These are phyloP conservation scores for Alternaria sp. DNA, from an alignment of 2,329 filamentous ascomycete species.

Conservation along the genomic window DNA sequence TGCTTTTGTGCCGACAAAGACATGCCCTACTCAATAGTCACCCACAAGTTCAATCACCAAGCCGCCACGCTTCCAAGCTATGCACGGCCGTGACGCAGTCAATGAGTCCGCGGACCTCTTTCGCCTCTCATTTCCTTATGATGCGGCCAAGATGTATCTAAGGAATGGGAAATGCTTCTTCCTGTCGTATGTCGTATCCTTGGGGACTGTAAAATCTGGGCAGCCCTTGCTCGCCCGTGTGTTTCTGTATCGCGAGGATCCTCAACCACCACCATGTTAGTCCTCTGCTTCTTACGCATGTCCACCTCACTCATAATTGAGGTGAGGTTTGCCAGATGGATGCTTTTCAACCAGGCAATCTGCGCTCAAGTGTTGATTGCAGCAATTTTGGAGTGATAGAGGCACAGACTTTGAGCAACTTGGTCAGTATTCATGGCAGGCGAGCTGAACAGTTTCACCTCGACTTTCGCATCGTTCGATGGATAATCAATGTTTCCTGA, in stretches of 20 bases:
- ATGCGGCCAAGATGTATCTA: background rate
- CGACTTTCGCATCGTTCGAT: background rate
- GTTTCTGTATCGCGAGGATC: background rate
- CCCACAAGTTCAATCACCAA: background rate
- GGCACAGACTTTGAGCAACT: background rate
- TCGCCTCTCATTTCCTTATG: background rate
- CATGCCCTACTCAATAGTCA: background rate
- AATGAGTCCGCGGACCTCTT: conserved; percentile 2
- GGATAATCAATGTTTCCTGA: background rate
- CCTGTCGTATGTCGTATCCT: background rate
- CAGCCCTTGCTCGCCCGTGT: background rate
- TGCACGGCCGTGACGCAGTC: conserved; percentile 5
- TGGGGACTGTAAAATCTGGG: background rate
- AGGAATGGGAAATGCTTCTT: background rate
- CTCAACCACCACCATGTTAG: background rate
- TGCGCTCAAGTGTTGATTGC: background rate
- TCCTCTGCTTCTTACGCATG: background rate
- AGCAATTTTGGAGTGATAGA: background rate
- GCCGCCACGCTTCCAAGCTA: background rate
- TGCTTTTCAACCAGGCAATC: background rate
- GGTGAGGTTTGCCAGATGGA: background rate
- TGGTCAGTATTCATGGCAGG: background rate
- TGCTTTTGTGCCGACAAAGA: background rate
- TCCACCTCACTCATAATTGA: background rate
- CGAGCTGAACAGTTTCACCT: background rate